Percentiles rank a stretch among this genome's conserved stretches.
These are phyloP conservation scores for Termitomyces sp. DNA, from an alignment of 768 basidiomycete species.

Conservation along the genomic window DNA sequence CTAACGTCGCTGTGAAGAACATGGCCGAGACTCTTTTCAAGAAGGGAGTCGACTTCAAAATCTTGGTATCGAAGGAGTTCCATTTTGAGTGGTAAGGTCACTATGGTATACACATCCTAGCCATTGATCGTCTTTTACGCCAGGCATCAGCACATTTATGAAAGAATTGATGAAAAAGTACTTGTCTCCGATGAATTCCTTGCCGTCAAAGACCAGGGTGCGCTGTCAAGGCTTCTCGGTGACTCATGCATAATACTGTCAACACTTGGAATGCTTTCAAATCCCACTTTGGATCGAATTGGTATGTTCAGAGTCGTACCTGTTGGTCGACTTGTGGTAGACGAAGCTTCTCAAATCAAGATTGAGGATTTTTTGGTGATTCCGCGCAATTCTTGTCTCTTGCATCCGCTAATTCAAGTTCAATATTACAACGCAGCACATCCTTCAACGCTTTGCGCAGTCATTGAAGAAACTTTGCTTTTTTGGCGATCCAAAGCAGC, in stretches of 20 bases:
- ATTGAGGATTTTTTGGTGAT: constrained; percentile 42
- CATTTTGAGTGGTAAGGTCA: constrained; percentile 39
- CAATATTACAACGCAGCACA: constrained; percentile 23
- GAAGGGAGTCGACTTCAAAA: constrained; percentile 30
- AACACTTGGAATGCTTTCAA: constrained; percentile 48
- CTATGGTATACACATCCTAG: too few relatives aligned
- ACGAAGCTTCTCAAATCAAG: constrained; percentile 51
- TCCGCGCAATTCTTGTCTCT: background rate
- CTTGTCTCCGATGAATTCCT: constrained; percentile 40
- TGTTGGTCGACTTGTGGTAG: constrained; percentile 44
- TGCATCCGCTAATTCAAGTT: background rate
- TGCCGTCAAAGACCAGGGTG: constrained; percentile 11
- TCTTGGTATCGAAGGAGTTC: constrained; percentile 44
- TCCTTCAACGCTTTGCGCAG: constrained; percentile 35
- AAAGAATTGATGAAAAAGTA: constrained; percentile 23
- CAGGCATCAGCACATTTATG: constrained; percentile 51
- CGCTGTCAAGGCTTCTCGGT: constrained; percentile 22
- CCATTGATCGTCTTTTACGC: background rate
- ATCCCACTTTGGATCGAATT: constrained; percentile 30
- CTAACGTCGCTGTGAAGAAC: constrained; percentile 48
- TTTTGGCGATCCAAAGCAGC: constrained; percentile 51
- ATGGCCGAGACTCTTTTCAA: constrained; percentile 39
- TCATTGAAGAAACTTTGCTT: constrained; percentile 41
- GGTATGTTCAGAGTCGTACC: constrained; percentile 33
- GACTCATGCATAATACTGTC: constrained; percentile 34